Evolutionary conservation across 2,329 filamentous ascomycete species (phyloP), one percentile per base, ranked within the genome.

Genomic region (Fusarium palustre): DNA sequence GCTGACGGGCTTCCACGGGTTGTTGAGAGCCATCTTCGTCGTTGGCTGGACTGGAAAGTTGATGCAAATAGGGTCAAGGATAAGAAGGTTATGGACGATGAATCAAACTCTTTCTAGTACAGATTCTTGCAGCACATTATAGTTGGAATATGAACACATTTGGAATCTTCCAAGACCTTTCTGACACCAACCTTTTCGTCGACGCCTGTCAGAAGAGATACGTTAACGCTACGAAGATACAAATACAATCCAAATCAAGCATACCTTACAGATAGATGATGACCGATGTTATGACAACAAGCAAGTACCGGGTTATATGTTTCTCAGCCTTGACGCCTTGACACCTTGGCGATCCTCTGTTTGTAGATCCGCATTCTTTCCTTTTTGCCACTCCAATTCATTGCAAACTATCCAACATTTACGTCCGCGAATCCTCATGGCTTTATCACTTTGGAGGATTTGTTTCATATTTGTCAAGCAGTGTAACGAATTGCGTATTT

Each of bases 181-280:
- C 20, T 24, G 3, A 15, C 7, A 9, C 15, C 13, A 24, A 16
- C 7, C 20, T 22, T 24, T 15, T 11, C 34, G 34, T n/a, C 4
- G 39, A 13, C 15, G 5, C 13, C 18, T 22, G 12, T n/a, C 12
- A n/a, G 11, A 12, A 31, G 28, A 5, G 3, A 31, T 46, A 4
- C 2, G n/a, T 20, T n/a, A 10, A 28, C 1, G n/a, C 8, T 22
- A 46, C 0, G 16, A 2, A 20, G 2, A 5, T 8, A 13, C 11
- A 22, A 22, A 0, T n/a, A 39, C n/a, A 39, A 15, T 22, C 11
- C 8, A 12, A n/a, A 22, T 22, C n/a, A 12, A 39, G n/a, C n/a
- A 22, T 22, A 7, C n/a, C 36, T 39, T 39, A 20, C 7, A 39
- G 7, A 22, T 22, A 8, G 15, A 3, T 15, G n/a, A 39, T 22